Base-by-base conservation (phyloP, 768 basidiomycete species). In the Cyclocybe aegerita region DNA sequence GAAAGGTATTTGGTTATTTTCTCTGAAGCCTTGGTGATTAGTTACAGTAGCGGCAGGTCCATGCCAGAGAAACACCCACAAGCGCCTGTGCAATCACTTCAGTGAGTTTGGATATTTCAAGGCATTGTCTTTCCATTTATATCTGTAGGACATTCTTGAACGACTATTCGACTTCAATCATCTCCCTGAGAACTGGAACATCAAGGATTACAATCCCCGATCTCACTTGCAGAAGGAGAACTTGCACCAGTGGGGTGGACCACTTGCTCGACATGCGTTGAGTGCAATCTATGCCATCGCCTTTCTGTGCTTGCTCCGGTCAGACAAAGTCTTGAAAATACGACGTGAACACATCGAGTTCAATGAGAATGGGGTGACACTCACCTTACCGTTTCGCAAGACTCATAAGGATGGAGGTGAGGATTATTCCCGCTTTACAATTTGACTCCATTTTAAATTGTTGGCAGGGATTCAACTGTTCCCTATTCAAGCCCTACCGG, bases 231-330 rank as follows among this genome's bases (percentile, higher is more conserved):
- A 49, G 15, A 46, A 32, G 32, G 49, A 56, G 29, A 50, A 54
- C 15, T 11, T 50, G 0, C 46, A 66, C 33, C 14, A 60, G 4
- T 71, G 69, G 69, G 66, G 64, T 38, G 70, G 71, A 8, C 58
- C 60, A 6, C 47, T 58, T 1, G 59, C 55, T 3, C 54, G 64
- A 1, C 48, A 48, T 10, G 60, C 69, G n/a, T 56, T 70, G 0
- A 62, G 65, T 8, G 64, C 67, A 0, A 64, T 65, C 2, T 72
- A 71, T 35, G 62, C 62, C 1, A 37, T 71, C 9, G 57, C 70
- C 3, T 73, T 46, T n/a, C n/a, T n/a, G n/a, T n/a, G n/a, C n/a
- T n/a, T n/a, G n/a, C n/a, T n/a, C n/a, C n/a, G n/a, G n/a, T n/a
- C n/a, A n/a, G n/a, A n/a, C n/a, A n/a, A n/a, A n/a, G n/a, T n/a